Evolutionary conservation across 2,329 filamentous ascomycete genomes (phyloP).

Genomic region (Leptographium lundbergii): DNA sequence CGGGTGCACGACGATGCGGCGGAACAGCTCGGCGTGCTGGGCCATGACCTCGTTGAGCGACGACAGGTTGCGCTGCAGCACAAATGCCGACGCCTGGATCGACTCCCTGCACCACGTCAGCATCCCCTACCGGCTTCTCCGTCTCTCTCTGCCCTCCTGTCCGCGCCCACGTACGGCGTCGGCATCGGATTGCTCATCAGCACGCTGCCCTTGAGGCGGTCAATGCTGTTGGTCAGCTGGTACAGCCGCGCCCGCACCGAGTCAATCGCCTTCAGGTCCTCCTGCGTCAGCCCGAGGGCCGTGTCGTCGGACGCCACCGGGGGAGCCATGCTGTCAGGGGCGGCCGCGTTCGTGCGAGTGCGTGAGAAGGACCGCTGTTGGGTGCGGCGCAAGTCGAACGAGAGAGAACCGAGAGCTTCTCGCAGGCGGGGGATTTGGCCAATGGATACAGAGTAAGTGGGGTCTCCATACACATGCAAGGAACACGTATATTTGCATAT

Average conservation of each 20-base stretch:
- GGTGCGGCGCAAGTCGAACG: neutral
- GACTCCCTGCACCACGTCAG: slow-evolving; percentile 43
- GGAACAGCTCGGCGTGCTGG: slow-evolving; percentile 54
- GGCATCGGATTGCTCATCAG: slow-evolving; percentile 53
- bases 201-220: slow-evolving; percentile 49
- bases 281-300: slow-evolving; percentile 38
- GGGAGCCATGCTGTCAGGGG: slow-evolving; percentile 15
- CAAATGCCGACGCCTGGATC: slow-evolving; percentile 57
- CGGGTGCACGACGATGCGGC: slow-evolving; percentile 60
- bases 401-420: neutral
- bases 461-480: neutral
- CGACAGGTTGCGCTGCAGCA: slow-evolving; percentile 58
- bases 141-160: neutral
- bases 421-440: neutral
- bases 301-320: slow-evolving; percentile 10
- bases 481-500: neutral
- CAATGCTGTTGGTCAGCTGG: slow-evolving; percentile 57
- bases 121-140: neutral
- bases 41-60: slow-evolving; percentile 52
- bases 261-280: slow-evolving; percentile 57
- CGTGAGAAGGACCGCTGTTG: neutral
- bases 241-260: slow-evolving; percentile 55
- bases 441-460: neutral
- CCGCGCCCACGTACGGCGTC: slow-evolving; percentile 37
- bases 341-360: neutral